Evolutionary conservation across 2,329 filamentous ascomycete genomes (phyloP).

Genomic region (Colletotrichum sp.): DNA sequence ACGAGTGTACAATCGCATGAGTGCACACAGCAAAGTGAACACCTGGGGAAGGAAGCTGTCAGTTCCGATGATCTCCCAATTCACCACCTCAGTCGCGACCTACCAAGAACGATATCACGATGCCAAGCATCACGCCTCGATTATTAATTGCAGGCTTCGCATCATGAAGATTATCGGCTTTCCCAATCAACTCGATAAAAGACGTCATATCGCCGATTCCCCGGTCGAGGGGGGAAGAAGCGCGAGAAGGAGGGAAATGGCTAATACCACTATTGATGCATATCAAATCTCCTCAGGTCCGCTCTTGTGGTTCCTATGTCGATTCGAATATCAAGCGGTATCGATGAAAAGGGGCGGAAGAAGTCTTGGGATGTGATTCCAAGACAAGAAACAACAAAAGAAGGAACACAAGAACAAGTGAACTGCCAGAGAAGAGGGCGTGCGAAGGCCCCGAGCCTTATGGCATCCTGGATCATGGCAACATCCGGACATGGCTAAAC

Average conservation of each 20-base stretch:
- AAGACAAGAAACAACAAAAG: not conserved
- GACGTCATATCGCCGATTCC: not conserved
- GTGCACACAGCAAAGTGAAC: slow-evolving; percentile 9
- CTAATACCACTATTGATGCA: not conserved
- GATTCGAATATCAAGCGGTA: not conserved
- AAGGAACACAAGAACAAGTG: not conserved
- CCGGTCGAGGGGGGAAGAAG: not conserved
- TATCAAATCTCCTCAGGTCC: not conserved
- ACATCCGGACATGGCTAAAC: not conserved
- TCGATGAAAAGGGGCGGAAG: not conserved
- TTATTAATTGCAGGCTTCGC: slow-evolving; percentile 17
- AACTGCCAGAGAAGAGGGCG: not conserved
- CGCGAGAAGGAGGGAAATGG: not conserved
- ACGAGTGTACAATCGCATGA: slow-evolving; percentile 15
- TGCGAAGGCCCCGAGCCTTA: not conserved
- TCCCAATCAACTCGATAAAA: slow-evolving; percentile 13
- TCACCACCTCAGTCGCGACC: not conserved
- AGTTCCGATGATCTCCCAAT: too few relatives aligned
- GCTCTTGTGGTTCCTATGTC: not conserved
- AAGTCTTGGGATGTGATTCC: not conserved
- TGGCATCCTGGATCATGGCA: not conserved
- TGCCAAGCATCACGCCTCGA: slow-evolving; percentile 4
- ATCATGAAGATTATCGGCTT: slow-evolving; percentile 20
- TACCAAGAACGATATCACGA: slow-evolving; percentile 22
- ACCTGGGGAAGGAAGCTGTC: not conserved